phyloP scores from a whole-genome alignment of 331 rosid genomes.

The Spiraea crenata region DNA sequence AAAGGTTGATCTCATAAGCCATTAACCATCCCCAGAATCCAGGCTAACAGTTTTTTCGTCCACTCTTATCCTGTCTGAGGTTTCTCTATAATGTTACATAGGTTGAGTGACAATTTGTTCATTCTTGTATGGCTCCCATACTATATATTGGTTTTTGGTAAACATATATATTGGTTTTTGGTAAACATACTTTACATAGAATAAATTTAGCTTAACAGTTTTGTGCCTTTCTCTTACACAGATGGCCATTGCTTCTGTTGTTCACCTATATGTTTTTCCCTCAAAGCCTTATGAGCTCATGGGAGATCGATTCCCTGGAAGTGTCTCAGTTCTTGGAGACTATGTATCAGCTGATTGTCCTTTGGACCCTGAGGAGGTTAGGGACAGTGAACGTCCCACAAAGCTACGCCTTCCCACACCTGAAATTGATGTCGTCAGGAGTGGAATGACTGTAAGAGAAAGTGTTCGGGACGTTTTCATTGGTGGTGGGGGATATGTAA shows the following conservation, averaged over 20 bases:
- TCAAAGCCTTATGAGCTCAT: constrained; percentile 93
- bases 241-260: constrained; percentile 96
- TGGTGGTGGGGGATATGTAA: constrained; percentile 92
- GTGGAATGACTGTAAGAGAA: constrained; percentile 93
- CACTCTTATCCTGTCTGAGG: background rate
- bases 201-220: constrained; percentile 44
- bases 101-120: constrained; percentile 10
- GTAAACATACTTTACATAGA: no score
- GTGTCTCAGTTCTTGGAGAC: constrained; percentile 94
- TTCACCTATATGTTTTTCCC: constrained; percentile 94
- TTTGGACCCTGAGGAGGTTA: constrained; percentile 95
- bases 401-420: constrained; percentile 92
- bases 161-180: background rate
- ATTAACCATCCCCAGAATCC: background rate
- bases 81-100: background rate
- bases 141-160: background rate
- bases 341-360: constrained; percentile 89
- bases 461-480: constrained; percentile 91
- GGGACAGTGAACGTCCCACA: constrained; percentile 97
- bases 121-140: background rate
- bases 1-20: background rate
- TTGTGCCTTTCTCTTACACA: constrained; percentile 66
- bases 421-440: constrained; percentile 50
- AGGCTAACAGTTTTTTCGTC: background rate
- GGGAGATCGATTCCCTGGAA: constrained; percentile 84